Percentiles rank a stretch among this genome's conserved stretches.
Conservation (phyloP, 2,329 filamentous ascomycete species). For the Sporothrix variecibatus region DNA sequence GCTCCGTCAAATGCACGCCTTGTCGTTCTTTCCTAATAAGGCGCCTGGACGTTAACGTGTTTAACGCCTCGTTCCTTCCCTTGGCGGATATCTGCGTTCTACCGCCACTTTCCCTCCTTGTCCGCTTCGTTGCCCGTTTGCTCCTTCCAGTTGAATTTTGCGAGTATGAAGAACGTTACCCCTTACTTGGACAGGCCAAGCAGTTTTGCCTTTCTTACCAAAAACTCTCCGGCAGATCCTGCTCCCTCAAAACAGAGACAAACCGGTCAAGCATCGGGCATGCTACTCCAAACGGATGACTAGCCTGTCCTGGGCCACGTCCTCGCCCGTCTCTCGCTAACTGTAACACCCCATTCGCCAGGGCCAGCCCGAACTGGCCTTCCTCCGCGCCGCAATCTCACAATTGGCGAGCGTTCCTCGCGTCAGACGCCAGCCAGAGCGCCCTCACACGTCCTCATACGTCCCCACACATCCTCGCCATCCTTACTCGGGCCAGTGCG, state of each 20-base stretch:
- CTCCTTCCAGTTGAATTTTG: neutral
- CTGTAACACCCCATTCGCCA: constrained; percentile 33
- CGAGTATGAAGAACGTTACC: neutral
- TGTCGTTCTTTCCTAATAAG: neutral
- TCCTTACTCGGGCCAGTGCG: neutral
- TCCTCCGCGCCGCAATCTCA: constrained; percentile 21
- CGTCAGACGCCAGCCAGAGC: neutral
- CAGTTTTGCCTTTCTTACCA: neutral
- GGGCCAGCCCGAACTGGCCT: constrained; percentile 18
- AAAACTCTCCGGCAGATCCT: neutral
- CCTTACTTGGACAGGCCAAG: neutral
- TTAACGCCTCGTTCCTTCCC: neutral
- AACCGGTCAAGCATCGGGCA: neutral
- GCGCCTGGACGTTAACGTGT: neutral
- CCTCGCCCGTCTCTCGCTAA: constrained; percentile 29
- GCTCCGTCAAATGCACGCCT: neutral
- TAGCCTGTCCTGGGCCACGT: constrained; percentile 19
- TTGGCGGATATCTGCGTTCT: neutral
- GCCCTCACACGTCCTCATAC: neutral
- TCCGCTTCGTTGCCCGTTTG: neutral
- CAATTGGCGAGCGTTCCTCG: constrained; percentile 16
- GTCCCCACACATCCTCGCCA: neutral
- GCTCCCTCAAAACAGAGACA: neutral
- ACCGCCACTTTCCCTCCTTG: neutral
- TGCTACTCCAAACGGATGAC: constrained; percentile 22